Percentiles rank a stretch among this genome's conserved stretches.
These are phyloP conservation scores for Neophaeococcomyces aloes DNA, from an alignment of 2,329 filamentous ascomycete genomes.

Conservation along the genomic window DNA sequence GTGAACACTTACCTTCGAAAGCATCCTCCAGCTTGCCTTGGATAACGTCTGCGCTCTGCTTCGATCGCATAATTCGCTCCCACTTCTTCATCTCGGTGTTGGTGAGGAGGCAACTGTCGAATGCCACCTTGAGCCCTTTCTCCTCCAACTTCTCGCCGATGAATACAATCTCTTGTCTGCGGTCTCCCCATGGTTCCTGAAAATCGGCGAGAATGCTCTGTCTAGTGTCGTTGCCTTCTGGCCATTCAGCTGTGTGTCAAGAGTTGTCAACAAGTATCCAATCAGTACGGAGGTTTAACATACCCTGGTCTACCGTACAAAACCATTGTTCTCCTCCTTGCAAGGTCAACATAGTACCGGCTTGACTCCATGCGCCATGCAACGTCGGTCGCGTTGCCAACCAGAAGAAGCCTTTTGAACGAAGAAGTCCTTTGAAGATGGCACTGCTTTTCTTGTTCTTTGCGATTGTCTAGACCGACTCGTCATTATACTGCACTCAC, in stretches of 20 bases:
- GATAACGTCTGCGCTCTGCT: constrained; percentile 31
- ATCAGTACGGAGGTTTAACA: not conserved
- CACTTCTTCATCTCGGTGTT: constrained; percentile 49
- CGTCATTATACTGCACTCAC: not conserved
- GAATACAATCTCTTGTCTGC: constrained; percentile 62
- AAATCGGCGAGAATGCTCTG: constrained; percentile 43
- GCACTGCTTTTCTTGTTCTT: constrained; percentile 30
- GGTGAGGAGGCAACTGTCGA: constrained; percentile 54
- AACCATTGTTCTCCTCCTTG: constrained; percentile 43
- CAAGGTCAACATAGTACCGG: constrained; percentile 35
- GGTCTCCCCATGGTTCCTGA: constrained; percentile 51
- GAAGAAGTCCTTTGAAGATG: constrained; percentile 31
- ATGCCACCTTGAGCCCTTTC: constrained; percentile 38
- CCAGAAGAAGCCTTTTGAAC: constrained; percentile 38
- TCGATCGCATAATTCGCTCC: constrained; percentile 42
- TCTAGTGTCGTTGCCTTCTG: constrained; percentile 38
- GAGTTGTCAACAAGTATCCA: not conserved
- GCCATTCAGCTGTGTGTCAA: constrained; percentile 40
- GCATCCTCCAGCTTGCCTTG: constrained; percentile 38
- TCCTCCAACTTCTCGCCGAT: constrained; percentile 57
- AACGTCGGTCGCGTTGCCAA: constrained; percentile 32
- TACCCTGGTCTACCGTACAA: constrained; percentile 16
- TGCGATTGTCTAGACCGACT: constrained; percentile 2
- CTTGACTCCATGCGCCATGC: constrained; percentile 38
- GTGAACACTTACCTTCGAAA: constrained; percentile 35